phyloP scores from a whole-genome alignment of 176 grass and related monocot genomes.

The Sorghum bicolor region Sorghum_bicolor_NCBIv3 NC_012870.2:59368001-59368500 shows the following conservation, averaged over 20 bases:
- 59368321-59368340: slow-evolving; percentile 72
- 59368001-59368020: background rate
- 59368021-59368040: background rate
- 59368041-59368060: background rate
- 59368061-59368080: background rate
- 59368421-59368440: slow-evolving; percentile 77
- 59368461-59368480: slow-evolving; percentile 84
- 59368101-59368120: background rate
- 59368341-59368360: slow-evolving; percentile 95
- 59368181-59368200: background rate
- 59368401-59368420: slow-evolving; percentile 86
- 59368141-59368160: background rate
- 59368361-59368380: slow-evolving; percentile 90
- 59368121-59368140: background rate
- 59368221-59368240: background rate
- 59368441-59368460: slow-evolving; percentile 87
- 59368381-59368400: slow-evolving; percentile 84
- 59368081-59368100: background rate
- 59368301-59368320: slow-evolving; percentile 47
- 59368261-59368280: background rate
- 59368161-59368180: background rate
- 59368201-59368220: background rate
- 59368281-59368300: background rate
- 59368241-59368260: background rate
- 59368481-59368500: slow-evolving; percentile 83